Percentiles rank a stretch among this genome's conserved stretches.
Evolutionary conservation across 2,329 filamentous ascomycete genomes (phyloP).

Genomic region (Dactylonectria macrodidyma): DNA sequence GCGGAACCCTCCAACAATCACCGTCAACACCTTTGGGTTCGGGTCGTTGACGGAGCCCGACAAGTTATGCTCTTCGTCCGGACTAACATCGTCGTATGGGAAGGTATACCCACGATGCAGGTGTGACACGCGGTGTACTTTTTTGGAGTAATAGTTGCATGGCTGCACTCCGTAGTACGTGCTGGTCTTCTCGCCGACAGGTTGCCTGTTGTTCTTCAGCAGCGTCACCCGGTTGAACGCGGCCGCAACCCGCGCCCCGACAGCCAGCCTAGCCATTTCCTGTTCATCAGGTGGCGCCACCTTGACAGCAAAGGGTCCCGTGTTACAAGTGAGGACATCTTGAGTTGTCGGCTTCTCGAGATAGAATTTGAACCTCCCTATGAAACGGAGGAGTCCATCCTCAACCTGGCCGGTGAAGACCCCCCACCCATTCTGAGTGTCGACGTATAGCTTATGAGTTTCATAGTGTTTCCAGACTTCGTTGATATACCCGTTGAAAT

Average conservation of each 20-base stretch:
- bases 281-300: conserved; percentile 9
- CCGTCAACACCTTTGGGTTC: conserved; percentile 68
- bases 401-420: conserved; percentile 60
- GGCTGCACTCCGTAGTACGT: conserved; percentile 68
- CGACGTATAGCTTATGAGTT: conserved; percentile 60
- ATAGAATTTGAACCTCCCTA: conserved; percentile 51
- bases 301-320: conserved; percentile 66
- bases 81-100: conserved; percentile 78
- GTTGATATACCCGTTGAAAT: conserved; percentile 66
- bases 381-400: conserved; percentile 58
- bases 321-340: conserved; percentile 68
- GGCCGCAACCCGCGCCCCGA: conserved; percentile 81
- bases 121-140: conserved; percentile 73
- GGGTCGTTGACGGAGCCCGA: conserved; percentile 74
- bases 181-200: conserved; percentile 62
- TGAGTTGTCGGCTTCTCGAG: conserved; percentile 63
- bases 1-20: conserved; percentile 66
- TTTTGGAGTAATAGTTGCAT: conserved; percentile 78
- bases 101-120: conserved; percentile 78
- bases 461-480: conserved; percentile 67
- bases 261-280: conserved; percentile 66
- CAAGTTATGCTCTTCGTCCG: conserved; percentile 69
- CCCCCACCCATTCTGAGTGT: conserved; percentile 70
- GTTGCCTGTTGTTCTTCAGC: conserved; percentile 66
- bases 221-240: conserved; percentile 83